These are phyloP conservation scores for Arxiozyma heterogenica DNA, from an alignment of 1,139 yeast genomes.

Conservation along the genomic window DNA sequence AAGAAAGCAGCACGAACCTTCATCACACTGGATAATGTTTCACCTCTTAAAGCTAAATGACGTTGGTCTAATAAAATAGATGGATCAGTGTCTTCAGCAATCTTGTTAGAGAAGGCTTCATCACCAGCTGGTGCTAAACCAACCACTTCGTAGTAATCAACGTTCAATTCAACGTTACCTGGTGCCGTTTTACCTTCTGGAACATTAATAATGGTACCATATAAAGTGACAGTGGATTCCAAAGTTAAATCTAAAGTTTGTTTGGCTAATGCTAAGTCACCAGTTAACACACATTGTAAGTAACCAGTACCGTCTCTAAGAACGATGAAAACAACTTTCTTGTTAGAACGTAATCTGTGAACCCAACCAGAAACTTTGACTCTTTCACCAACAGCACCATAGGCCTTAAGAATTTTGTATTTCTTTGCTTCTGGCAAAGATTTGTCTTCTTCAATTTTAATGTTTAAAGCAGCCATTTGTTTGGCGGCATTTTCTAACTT, in stretches of 20 bases:
- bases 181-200: constrained; percentile 98
- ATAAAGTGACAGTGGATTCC: constrained; percentile 73
- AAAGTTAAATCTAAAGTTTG: constrained; percentile 76
- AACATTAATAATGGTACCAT: constrained; percentile 70
- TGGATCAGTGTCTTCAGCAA: constrained; percentile 91
- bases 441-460: constrained; percentile 59
- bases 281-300: constrained; percentile 78
- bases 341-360: constrained; percentile 87
- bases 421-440: constrained; percentile 61
- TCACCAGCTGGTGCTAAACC: constrained; percentile 97
- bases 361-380: constrained; percentile 88
- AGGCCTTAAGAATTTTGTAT: constrained; percentile 54
- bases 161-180: constrained; percentile 91
- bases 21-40: constrained; percentile 87
- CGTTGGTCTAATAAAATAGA: constrained; percentile 87
- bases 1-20: constrained; percentile 83
- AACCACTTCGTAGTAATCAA: constrained; percentile 78
- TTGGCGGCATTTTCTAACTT: constrained; percentile 61
- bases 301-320: constrained; percentile 93
- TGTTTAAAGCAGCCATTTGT: constrained; percentile 70
- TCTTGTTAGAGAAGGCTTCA: constrained; percentile 87
- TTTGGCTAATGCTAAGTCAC: constrained; percentile 86
- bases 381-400: constrained; percentile 48
- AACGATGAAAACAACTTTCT: constrained; percentile 83
- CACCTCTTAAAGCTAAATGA: constrained; percentile 92